Conservation (phyloP, 1,284 basidiomycete species). For the Sporisorium sorghi region DNA sequence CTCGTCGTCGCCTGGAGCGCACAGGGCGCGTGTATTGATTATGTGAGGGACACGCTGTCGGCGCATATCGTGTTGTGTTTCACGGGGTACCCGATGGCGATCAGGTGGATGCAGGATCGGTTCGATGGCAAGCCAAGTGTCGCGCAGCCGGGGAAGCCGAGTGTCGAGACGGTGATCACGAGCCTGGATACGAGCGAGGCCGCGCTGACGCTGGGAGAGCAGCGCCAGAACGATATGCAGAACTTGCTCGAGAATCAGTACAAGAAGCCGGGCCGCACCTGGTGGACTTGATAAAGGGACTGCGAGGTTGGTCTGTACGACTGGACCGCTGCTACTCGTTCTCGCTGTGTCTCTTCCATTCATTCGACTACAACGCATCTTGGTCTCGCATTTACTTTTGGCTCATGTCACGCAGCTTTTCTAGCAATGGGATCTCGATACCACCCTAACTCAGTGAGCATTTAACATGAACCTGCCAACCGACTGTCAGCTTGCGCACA, state of each 20-base stretch:
- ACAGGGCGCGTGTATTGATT: slow-evolving; percentile 49
- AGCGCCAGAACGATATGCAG: slow-evolving; percentile 35
- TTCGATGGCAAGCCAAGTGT: slow-evolving; percentile 33
- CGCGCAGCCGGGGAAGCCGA: slow-evolving; percentile 29
- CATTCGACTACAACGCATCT: too few relatives aligned
- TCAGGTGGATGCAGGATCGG: slow-evolving; percentile 52
- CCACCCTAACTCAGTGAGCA: neutral
- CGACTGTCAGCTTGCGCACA: neutral
- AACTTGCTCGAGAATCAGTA: slow-evolving; percentile 36
- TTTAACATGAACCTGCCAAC: too few relatives aligned
- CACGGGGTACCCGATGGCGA: slow-evolving; percentile 30
- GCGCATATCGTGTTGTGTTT: slow-evolving; percentile 47
- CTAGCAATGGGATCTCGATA: neutral
- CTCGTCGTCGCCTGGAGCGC: slow-evolving; percentile 43
- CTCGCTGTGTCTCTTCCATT: too few relatives aligned
- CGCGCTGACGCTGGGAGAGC: slow-evolving; percentile 23
- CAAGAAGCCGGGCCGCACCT: slow-evolving; percentile 17
- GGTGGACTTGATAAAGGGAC: slow-evolving; percentile 49
- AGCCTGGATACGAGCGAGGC: slow-evolving; percentile 40
- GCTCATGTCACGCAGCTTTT: neutral
- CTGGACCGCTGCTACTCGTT: too few relatives aligned
- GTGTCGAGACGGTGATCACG: slow-evolving; percentile 29
- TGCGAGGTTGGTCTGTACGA: too few relatives aligned
- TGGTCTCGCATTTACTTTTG: neutral
- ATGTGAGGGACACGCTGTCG: slow-evolving; percentile 29